A percentile compares a stretch with the other conserved stretches of the same genome.
These are phyloP conservation scores for Ceriops tagal DNA, from an alignment of 345 rosid genomes.

Conservation along the genomic window DNA sequence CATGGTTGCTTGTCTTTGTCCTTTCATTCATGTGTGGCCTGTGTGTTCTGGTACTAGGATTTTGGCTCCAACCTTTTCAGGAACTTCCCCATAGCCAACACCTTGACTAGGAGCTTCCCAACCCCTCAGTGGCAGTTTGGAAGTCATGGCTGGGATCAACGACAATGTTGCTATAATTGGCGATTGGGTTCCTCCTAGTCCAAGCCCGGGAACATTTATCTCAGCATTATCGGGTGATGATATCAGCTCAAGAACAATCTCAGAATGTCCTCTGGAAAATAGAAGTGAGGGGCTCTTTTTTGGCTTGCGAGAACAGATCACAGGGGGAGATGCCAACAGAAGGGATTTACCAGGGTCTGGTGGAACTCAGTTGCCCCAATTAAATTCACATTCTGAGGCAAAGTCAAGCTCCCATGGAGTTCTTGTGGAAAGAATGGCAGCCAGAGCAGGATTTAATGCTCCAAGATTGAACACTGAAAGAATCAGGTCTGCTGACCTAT, in stretches of 20 bases:
- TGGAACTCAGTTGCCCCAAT: slow-evolving; percentile 27
- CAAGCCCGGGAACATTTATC: slow-evolving; percentile 57
- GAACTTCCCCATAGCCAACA: slow-evolving; percentile 20
- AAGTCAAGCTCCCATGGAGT: slow-evolving; percentile 40
- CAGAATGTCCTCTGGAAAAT: slow-evolving; percentile 33
- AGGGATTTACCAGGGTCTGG: slow-evolving; percentile 30
- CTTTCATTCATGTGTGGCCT: background rate
- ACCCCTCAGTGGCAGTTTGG: slow-evolving; percentile 12
- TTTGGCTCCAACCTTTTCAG: slow-evolving; percentile 30
- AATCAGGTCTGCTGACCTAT: slow-evolving; percentile 23
- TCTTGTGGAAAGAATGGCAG: slow-evolving; percentile 32
- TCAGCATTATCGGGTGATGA: slow-evolving; percentile 49
- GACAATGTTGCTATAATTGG: slow-evolving; percentile 70
- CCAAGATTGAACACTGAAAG: slow-evolving; percentile 35
- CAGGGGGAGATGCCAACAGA: slow-evolving; percentile 24
- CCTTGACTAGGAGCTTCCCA: slow-evolving; percentile 17
- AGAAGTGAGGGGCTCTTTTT: slow-evolving; percentile 32
- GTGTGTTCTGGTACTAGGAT: background rate
- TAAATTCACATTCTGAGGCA: slow-evolving; percentile 35
- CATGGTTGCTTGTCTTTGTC: background rate
- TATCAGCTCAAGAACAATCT: slow-evolving; percentile 35
- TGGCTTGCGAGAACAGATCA: slow-evolving; percentile 31
- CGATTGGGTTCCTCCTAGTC: slow-evolving; percentile 79
- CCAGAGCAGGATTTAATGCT: slow-evolving; percentile 36
- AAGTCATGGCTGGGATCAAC: slow-evolving; percentile 62